These are phyloP conservation scores for Pythium rishiriense DNA, from an alignment of 352 stramenopile species.

Conservation along the genomic window DNA sequence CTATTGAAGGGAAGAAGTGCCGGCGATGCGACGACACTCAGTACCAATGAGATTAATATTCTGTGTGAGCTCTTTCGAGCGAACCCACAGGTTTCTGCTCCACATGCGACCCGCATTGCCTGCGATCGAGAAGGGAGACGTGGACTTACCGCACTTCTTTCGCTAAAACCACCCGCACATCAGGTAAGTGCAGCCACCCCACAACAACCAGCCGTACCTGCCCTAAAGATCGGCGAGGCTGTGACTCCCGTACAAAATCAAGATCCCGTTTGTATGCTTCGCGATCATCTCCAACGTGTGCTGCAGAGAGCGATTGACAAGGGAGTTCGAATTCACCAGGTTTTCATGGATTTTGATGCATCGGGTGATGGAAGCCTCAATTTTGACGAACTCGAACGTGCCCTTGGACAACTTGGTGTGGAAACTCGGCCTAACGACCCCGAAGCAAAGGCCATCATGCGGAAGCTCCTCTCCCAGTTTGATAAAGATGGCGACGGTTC, in stretches of 20 bases:
- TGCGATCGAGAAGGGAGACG: slow-evolving; percentile 51
- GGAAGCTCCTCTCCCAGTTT: slow-evolving; percentile 47
- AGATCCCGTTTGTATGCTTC: slow-evolving; percentile 31
- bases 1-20: slow-evolving; percentile 24
- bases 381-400: slow-evolving; percentile 49
- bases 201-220: not conserved
- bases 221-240: not conserved
- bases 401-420: slow-evolving; percentile 57
- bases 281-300: slow-evolving; percentile 56
- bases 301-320: slow-evolving; percentile 54
- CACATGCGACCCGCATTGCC: slow-evolving; percentile 43
- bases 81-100: slow-evolving; percentile 16
- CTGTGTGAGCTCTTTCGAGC: slow-evolving; percentile 59
- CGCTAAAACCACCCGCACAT: slow-evolving; percentile 30
- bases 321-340: slow-evolving; percentile 54
- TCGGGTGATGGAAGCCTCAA: slow-evolving; percentile 65
- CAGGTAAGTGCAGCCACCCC: not conserved
- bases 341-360: slow-evolving; percentile 64
- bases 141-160: slow-evolving; percentile 56
- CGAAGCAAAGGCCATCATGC: slow-evolving; percentile 21
- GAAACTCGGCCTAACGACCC: slow-evolving; percentile 32
- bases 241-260: not conserved
- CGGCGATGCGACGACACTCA: slow-evolving; percentile 52
- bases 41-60: slow-evolving; percentile 55
- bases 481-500: slow-evolving; percentile 59